Evolutionary conservation across 2,329 filamentous ascomycete genomes (phyloP).

Genomic region (Fusarium abutilonis): DNA sequence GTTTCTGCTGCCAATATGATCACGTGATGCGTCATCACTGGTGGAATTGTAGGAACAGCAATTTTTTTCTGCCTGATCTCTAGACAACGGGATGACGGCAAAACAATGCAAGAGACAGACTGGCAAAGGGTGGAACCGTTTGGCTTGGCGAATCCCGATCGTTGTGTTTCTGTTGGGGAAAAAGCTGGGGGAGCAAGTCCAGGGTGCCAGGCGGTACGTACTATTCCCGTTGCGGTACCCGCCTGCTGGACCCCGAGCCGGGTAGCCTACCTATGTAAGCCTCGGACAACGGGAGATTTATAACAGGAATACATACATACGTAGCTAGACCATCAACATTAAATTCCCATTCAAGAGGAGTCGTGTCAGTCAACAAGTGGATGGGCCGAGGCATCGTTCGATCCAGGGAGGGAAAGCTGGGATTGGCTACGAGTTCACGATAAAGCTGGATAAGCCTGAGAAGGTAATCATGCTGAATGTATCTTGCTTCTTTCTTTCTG

Average conservation of each 20-base stretch:
- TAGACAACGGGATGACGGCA: not conserved
- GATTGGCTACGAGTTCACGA: conserved; percentile 18
- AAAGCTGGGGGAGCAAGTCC: conserved; percentile 39
- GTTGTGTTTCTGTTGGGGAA: conserved; percentile 44
- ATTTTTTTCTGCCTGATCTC: conserved; percentile 13
- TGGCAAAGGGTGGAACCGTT: conserved; percentile 12
- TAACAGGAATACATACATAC: not conserved
- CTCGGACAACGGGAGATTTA: conserved; percentile 30
- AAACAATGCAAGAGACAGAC: conserved; percentile 4
- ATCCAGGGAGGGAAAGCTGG: conserved; percentile 23
- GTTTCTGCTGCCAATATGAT: not conserved
- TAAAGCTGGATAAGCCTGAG: conserved; percentile 27
- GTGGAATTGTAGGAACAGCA: not conserved
- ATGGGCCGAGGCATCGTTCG: conserved; percentile 43
- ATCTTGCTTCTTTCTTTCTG: not conserved
- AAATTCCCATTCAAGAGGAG: not conserved
- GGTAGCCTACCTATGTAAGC: not conserved
- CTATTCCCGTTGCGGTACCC: not conserved
- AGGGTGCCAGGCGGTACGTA: conserved; percentile 29
- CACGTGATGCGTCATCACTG: conserved; percentile 14
- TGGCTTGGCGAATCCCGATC: conserved; percentile 43
- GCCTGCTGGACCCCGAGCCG: not conserved
- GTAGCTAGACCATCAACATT: conserved; percentile 7
- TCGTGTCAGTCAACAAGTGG: conserved; percentile 30
- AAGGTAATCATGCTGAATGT: conserved; percentile 8